phyloP scores from a whole-genome alignment of 768 basidiomycete species.

The Lactarius hengduanensis region DNA sequence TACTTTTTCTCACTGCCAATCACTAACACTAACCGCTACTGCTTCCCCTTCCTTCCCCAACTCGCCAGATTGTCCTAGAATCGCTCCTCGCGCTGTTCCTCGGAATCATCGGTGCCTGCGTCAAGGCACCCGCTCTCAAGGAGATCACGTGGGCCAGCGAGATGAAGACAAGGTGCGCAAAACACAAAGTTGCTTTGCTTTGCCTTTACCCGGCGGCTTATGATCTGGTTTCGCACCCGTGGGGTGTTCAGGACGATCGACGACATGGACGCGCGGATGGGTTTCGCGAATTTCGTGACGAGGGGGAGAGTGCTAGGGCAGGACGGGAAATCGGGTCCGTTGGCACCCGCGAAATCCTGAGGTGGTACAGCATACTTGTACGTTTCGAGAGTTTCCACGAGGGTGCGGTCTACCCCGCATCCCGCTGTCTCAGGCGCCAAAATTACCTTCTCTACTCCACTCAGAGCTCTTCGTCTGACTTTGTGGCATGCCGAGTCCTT shows the following conservation, averaged over 20 bases:
- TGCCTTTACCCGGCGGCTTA: not conserved
- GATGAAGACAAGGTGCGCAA: slow-evolving; percentile 72
- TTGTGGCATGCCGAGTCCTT: not conserved
- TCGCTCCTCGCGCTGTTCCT: slow-evolving; percentile 60
- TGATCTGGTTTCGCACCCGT: not conserved
- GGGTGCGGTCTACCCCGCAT: not conserved
- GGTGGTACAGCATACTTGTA: no score
- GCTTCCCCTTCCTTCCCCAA: not conserved
- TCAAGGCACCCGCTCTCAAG: slow-evolving; percentile 65
- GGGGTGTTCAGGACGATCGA: slow-evolving; percentile 25
- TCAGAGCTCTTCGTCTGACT: not conserved
- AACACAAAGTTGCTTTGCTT: not conserved
- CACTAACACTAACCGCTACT: not conserved
- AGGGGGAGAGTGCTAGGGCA: slow-evolving; percentile 24
- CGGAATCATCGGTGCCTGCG: slow-evolving; percentile 70
- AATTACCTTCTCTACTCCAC: not conserved
- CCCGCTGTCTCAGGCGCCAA: not conserved
- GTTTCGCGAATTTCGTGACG: slow-evolving; percentile 28
- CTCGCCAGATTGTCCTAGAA: slow-evolving; percentile 61
- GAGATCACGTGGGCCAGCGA: slow-evolving; percentile 90
- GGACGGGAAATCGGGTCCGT: slow-evolving; percentile 3
- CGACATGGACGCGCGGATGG: slow-evolving; percentile 29
- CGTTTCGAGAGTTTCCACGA: not conserved
- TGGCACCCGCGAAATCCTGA: not conserved
- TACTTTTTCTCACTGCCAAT: not conserved